Evolutionary conservation across 805 yeast species (phyloP), one percentile per base, ranked within the genome.

Genomic region (Hagleromyces aurorensis): DNA sequence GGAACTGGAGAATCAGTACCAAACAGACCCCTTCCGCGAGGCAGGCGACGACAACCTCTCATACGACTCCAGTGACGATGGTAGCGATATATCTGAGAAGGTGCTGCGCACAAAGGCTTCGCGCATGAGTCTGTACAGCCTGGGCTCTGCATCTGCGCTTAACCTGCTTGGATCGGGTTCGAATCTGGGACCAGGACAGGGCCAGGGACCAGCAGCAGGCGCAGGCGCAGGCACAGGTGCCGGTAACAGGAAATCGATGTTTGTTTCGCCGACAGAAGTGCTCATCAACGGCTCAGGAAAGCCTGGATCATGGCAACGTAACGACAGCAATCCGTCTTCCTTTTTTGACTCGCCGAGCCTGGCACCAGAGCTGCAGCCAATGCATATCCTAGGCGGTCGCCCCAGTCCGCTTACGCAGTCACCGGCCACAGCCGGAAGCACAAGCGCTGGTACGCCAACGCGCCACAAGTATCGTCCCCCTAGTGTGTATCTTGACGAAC

Each of bases 221-320:
- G 6, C 32, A 38, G 16, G n/a, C 40, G 15, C 25, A 13, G 2
- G 13, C 40, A 10, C 39, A 32, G 15, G 31, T 27, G 6, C 53
- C 56, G 4, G 38, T n/a, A 35, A 32, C 21, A 33, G 74, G 36
- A 52, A 55, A 7, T 68, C 75, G 4, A 57, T 71, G 67, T 69
- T 68, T 35, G 58, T 71, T 12, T 69, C 75, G 15, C 78, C 78
- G 2, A 69, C 72, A 4, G 61, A 62, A 36, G 57, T 67, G 33
- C 40, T 65, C 16, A n/a, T 28, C 29, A 20, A 19, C 30, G 28
- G 10, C 28, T 18, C 24, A 25, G 21, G 12, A 19, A 20, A 11
- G 10, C 4, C 28, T 28, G 30, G 23, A 27, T n/a, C 24, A 25
- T 16, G 28, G 33, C 16, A 28, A 23, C 16, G 28, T 29, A 7